Evolutionary conservation across 2,329 filamentous ascomycete genomes (phyloP), one percentile per base, ranked within the genome.

Genomic region (Stenocarpella maydis): DNA sequence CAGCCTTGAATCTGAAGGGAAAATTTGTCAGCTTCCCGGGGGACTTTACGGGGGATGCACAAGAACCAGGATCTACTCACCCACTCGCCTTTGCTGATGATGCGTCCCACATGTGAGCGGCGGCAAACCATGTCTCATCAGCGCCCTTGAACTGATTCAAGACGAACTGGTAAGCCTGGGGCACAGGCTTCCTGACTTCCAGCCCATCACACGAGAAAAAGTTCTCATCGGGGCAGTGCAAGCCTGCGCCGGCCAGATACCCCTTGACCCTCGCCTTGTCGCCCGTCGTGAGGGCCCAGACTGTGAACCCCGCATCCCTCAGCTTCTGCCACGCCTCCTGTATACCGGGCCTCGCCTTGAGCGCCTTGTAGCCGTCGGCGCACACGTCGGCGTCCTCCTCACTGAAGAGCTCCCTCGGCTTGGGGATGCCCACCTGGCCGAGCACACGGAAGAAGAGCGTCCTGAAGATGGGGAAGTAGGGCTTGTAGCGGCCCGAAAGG

Each of bases 91-190:
- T 80, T 10, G 87, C 86, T 4, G 85, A 84, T 21, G 81, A 80
- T 1, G 86, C 86, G 78, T 89, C 87, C 87, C 87, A 89, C 81
- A 86, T 85, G 76, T 89, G 87, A 26, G 86, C 87, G 1, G 87
- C 87, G 0, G 85, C 87, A 74, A 88, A 88, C 86, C 86, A 88
- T 54, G 81, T 81, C 70, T 83, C 77, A 0, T 78, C 76, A 0
- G 73, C 72, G 0, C 73, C 80, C 28, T 50, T 61, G 67, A 87
- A 81, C 60, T 74, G 76, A n/a, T 80, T 79, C 41, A 84, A 75
- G 7, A 85, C 74, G 1, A 80, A 78, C 70, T 76, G 73, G 72
- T 88, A 88, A 0, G 84, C 82, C 31, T 74, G 80, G 4, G 82
- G 76, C 0, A 81, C 82, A 0, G 87, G 87, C 75, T 88, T 88